phyloP scores from a whole-genome alignment of 768 basidiomycete species.

The Mycena sanguinolenta region DNA sequence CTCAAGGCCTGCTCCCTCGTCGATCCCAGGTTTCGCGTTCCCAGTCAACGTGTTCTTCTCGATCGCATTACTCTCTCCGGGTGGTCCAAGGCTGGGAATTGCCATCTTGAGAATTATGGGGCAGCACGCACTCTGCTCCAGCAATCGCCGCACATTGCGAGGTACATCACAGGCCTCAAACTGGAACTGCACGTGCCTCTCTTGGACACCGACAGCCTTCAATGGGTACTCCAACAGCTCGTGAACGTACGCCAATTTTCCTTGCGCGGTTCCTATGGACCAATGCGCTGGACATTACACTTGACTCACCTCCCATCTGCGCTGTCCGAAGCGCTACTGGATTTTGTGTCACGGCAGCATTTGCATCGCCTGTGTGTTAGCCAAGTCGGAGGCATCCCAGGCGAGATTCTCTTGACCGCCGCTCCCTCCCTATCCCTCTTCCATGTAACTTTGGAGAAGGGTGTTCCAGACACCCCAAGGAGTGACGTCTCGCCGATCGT shows the following conservation, averaged over 20 bases:
- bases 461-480: neutral
- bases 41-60: neutral
- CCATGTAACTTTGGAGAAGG: neutral
- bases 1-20: too few species aligned
- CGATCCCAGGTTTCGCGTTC: too few species aligned
- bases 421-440: neutral
- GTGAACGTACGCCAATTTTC: neutral
- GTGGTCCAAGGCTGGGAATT: neutral
- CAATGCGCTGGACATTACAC: neutral
- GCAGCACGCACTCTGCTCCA: neutral
- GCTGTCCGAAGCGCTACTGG: neutral
- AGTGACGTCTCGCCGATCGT: neutral
- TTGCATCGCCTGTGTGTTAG: neutral
- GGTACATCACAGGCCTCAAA: neutral
- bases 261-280: neutral
- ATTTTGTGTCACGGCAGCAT: neutral
- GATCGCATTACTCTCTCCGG: neutral
- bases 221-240: neutral
- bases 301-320: neutral
- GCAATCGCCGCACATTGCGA: neutral
- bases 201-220: neutral
- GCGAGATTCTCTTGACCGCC: neutral
- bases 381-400: neutral
- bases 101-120: neutral
- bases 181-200: neutral